A percentile compares a stretch with the other conserved stretches of the same genome.
phyloP scores from a whole-genome alignment of 2,329 filamentous ascomycete genomes.

The Knoxdaviesia proteae region DNA sequence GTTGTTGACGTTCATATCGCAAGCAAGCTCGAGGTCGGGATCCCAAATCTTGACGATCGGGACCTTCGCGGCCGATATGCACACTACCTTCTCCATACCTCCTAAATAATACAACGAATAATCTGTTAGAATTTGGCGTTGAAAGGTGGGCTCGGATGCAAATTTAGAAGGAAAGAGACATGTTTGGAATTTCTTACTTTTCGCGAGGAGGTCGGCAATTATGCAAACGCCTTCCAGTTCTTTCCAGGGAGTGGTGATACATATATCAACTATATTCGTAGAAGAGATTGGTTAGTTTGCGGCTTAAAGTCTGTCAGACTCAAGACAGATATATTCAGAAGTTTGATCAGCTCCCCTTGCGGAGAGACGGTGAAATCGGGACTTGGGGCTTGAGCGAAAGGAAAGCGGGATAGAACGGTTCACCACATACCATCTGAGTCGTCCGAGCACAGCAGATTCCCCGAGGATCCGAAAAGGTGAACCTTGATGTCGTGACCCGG shows the following conservation, averaged over 20 bases:
- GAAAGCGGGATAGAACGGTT: not conserved
- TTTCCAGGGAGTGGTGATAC: constrained; percentile 81
- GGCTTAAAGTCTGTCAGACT: not conserved
- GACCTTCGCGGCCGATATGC: constrained; percentile 84
- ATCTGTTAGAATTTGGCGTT: constrained; percentile 12
- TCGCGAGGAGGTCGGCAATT: constrained; percentile 68
- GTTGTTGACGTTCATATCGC: constrained; percentile 99
- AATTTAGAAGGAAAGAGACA: not conserved
- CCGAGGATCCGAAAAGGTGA: constrained; percentile 92
- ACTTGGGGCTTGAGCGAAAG: not conserved
- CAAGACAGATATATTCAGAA: constrained; percentile 1
- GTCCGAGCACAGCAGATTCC: constrained; percentile 82
- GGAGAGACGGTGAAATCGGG: constrained; percentile 3
- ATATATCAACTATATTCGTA: constrained; percentile 60
- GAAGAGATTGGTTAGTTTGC: not conserved
- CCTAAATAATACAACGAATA: constrained; percentile 28
- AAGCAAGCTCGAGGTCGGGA: constrained; percentile 69
- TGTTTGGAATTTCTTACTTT: constrained; percentile 38
- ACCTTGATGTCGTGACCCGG: constrained; percentile 78
- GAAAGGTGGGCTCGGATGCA: not conserved
- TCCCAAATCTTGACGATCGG: constrained; percentile 99
- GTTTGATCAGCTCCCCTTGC: not conserved
- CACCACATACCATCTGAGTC: constrained; percentile 69
- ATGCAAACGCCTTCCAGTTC: constrained; percentile 77
- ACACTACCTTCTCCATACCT: constrained; percentile 92